These are phyloP conservation scores for Pseudonitzschia delicatissima DNA, from an alignment of 108 stramenopile species.

Conservation along the genomic window DNA sequence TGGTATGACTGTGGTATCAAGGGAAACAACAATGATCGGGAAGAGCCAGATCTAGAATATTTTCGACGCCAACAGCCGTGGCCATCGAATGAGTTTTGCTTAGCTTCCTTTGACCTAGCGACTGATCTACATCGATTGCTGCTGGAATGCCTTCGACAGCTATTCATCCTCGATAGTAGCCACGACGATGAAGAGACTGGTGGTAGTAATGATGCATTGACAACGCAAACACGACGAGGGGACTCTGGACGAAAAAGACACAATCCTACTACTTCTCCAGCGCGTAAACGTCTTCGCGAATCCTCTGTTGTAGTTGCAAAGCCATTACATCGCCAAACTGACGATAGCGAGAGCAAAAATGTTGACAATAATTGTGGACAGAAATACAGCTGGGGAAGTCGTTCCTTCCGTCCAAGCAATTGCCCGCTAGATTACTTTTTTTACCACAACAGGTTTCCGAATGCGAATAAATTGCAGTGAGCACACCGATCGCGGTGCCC, in stretches of 20 bases:
- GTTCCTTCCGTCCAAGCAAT: neutral
- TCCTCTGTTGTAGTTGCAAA: neutral
- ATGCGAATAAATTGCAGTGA: slow-evolving; percentile 32
- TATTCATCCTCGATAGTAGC: too few species aligned
- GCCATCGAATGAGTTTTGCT: slow-evolving; percentile 5
- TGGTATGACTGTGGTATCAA: neutral
- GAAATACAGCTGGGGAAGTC: neutral
- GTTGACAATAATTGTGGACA: neutral
- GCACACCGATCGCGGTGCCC: slow-evolving; percentile 39
- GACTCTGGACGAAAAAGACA: too few species aligned
- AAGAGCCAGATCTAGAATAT: neutral
- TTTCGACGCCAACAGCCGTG: neutral
- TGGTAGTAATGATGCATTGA: too few species aligned
- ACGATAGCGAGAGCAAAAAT: neutral
- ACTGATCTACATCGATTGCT: slow-evolving; percentile 9
- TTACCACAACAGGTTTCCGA: slow-evolving; percentile 31
- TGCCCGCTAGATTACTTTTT: slow-evolving; percentile 52
- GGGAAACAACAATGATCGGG: neutral
- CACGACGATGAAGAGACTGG: too few species aligned
- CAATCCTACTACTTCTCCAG: neutral
- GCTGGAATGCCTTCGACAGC: neutral
- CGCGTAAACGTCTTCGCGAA: neutral
- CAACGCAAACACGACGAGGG: too few species aligned
- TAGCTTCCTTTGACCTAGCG: neutral
- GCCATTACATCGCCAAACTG: neutral